phyloP scores from a whole-genome alignment of 768 basidiomycete species.

The Tylopilus cervinicoccineus region DNA sequence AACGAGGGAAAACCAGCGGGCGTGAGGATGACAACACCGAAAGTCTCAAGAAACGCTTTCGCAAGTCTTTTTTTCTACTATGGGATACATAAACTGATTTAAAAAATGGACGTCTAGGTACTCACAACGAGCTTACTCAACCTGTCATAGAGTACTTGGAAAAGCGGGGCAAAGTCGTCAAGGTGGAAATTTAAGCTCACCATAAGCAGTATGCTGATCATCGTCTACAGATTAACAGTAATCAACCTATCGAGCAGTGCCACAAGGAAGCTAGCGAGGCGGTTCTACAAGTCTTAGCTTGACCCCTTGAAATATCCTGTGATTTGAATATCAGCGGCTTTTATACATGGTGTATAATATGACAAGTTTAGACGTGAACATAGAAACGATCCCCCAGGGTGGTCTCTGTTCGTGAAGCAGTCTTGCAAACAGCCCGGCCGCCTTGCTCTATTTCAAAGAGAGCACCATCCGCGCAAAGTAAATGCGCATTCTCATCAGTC shows the following conservation, averaged over 20 bases:
- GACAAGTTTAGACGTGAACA: constrained; percentile 41
- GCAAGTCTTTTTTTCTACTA: constrained; percentile 40
- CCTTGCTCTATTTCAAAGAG: constrained; percentile 58
- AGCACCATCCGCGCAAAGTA: constrained; percentile 78
- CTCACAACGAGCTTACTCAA: constrained; percentile 85
- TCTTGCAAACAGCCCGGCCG: constrained; percentile 53
- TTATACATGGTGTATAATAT: neutral
- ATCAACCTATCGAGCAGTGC: constrained; percentile 66
- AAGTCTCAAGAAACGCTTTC: constrained; percentile 95
- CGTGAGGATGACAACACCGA: constrained; percentile 93
- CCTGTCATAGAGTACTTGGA: constrained; percentile 89
- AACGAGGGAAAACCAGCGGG: constrained; percentile 91
- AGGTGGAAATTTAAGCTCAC: constrained; percentile 42
- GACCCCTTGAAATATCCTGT: constrained; percentile 10
- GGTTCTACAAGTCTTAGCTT: constrained; percentile 46
- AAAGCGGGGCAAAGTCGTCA: constrained; percentile 63
- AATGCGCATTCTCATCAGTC: constrained; percentile 56
- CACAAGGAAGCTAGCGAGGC: constrained; percentile 54
- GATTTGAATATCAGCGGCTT: neutral
- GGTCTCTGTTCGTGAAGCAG: constrained; percentile 33
- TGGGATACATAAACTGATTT: neutral
- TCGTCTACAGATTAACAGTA: constrained; percentile 58
- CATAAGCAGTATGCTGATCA: neutral
- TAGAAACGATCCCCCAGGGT: constrained; percentile 35
- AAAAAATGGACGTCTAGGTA: constrained; percentile 42